Evolutionary conservation across 2,329 filamentous ascomycete genomes (phyloP).

Genomic region (Lojkania enalia): DNA sequence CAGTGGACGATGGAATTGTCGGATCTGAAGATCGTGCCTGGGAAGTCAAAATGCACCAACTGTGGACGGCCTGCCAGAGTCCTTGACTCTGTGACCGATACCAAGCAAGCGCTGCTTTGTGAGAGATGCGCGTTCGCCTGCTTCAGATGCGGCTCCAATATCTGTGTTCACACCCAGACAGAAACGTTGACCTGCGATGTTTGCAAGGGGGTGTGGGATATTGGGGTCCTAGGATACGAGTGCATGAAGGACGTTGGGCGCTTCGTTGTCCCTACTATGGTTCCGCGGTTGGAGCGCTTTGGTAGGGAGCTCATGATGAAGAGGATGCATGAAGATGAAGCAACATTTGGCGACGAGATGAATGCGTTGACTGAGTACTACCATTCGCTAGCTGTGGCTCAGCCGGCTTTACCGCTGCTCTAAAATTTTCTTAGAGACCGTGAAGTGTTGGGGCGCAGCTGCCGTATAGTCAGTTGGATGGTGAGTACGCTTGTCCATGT

Average conservation of each 20-base stretch:
- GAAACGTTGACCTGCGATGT: conserved; percentile 30
- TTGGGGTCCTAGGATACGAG: conserved; percentile 47
- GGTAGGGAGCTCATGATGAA: conserved; percentile 15
- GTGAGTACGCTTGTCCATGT: no score
- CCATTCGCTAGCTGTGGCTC: conserved; percentile 26
- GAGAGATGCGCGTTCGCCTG: conserved; percentile 49
- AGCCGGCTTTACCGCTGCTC: conserved; percentile 26
- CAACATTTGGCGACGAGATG: conserved; percentile 37
- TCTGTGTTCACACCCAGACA: conserved; percentile 19
- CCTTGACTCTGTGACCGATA: conserved; percentile 4
- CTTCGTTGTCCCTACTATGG: conserved; percentile 3
- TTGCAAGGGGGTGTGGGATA: conserved; percentile 42
- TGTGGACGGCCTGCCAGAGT: conserved; percentile 40
- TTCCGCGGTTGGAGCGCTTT: conserved; percentile 21
- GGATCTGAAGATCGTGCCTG: conserved; percentile 16
- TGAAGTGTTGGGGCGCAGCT: no score
- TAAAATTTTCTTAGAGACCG: no score
- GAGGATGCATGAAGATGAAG: conserved; percentile 15
- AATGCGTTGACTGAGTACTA: conserved; percentile 43
- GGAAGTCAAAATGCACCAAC: conserved; percentile 37
- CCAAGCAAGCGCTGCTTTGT: conserved; percentile 29
- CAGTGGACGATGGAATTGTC: conserved; percentile 25
- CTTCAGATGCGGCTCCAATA: conserved; percentile 43
- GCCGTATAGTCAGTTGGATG: no score
- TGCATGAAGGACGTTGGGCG: conserved; percentile 20